Evolutionary conservation across 805 yeast species (phyloP).

Genomic region (Sungouiozyma ichnusensis): DNA sequence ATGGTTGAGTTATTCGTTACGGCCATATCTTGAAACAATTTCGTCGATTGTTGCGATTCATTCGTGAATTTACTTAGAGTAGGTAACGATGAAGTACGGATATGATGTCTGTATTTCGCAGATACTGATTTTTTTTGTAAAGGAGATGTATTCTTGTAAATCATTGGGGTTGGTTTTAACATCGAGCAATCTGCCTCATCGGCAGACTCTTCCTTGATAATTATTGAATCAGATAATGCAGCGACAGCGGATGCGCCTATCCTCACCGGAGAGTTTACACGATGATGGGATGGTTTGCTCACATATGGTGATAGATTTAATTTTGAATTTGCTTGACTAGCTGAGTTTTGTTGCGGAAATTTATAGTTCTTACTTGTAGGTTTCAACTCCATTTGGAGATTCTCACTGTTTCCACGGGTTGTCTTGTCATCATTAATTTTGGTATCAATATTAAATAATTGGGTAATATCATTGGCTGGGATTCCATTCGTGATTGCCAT

Average conservation of each 20-base stretch:
- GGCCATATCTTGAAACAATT: not conserved
- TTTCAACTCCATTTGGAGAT: slow-evolving; percentile 11
- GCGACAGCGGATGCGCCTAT: slow-evolving; percentile 68
- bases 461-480: slow-evolving; percentile 55
- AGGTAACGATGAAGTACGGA: slow-evolving; percentile 18
- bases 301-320: not conserved
- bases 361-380: slow-evolving; percentile 11
- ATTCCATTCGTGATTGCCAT: slow-evolving; percentile 50
- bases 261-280: slow-evolving; percentile 58
- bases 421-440: not conserved
- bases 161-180: not conserved
- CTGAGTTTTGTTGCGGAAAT: slow-evolving; percentile 6
- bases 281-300: slow-evolving; percentile 10
- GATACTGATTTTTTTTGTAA: not conserved
- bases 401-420: not conserved
- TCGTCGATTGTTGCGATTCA: not conserved
- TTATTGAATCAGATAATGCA: slow-evolving; percentile 25
- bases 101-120: slow-evolving; percentile 5
- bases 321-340: not conserved
- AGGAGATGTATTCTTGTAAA: not conserved
- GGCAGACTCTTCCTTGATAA: slow-evolving; percentile 20
- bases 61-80: slow-evolving; percentile 7
- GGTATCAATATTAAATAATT: slow-evolving; percentile 33
- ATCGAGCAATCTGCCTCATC: not conserved
- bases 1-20: not conserved